Percentiles rank a stretch among this genome's conserved stretches.
These are phyloP conservation scores for Acorus calamus DNA, from an alignment of 106 monocot genomes.

Conservation along the genomic window DNA sequence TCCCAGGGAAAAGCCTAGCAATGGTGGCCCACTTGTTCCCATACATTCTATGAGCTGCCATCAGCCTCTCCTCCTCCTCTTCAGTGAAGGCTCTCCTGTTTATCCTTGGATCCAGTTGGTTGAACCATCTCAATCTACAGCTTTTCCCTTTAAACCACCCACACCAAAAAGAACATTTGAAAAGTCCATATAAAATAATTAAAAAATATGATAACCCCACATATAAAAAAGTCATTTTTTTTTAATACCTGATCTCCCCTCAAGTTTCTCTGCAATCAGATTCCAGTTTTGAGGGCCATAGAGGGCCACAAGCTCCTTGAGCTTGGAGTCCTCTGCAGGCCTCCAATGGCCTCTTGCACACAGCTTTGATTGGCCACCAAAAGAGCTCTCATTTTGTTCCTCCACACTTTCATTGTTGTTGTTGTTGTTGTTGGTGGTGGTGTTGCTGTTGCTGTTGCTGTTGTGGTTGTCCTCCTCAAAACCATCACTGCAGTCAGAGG, in stretches of 20 bases:
- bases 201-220: too few species aligned
- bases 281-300: conserved; percentile 26
- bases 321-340: conserved; percentile 17
- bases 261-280: conserved; percentile 20
- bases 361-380: conserved; percentile 44
- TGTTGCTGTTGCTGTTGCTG: neutral
- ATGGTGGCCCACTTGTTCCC: conserved; percentile 94
- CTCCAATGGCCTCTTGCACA: conserved; percentile 57
- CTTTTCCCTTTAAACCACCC: conserved; percentile 33
- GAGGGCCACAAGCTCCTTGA: conserved; percentile 9
- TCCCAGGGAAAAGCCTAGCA: conserved; percentile 77
- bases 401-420: conserved; percentile 10
- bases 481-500: neutral
- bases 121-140: conserved; percentile 91
- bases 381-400: conserved; percentile 5
- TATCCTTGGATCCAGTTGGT: conserved; percentile 88
- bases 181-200: too few species aligned
- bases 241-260: conserved; percentile 15
- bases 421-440: neutral
- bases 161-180: too few species aligned
- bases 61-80: conserved; percentile 81
- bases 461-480: neutral
- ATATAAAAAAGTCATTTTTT: neutral
- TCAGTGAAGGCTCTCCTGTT: conserved; percentile 74
- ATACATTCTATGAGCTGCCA: conserved; percentile 74